phyloP scores from a whole-genome alignment of 306 rosid species.

The Medicago lupulina region DNA sequence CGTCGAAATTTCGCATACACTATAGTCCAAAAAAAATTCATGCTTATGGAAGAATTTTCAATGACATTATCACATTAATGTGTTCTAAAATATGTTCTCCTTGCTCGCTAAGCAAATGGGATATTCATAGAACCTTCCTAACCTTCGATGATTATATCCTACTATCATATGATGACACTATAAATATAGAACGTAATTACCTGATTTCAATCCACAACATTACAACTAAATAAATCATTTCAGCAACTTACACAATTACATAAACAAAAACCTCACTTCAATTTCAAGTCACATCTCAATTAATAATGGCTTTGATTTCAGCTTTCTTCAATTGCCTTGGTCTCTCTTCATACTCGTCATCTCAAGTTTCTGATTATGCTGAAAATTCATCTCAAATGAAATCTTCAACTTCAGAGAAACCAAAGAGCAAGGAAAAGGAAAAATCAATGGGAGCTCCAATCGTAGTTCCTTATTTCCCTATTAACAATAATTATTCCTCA shows the following conservation, averaged over 20 bases:
- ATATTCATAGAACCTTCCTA: background rate
- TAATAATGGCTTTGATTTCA: conserved; percentile 16
- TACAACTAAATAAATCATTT: background rate
- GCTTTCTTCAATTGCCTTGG: conserved; percentile 26
- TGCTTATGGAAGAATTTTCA: conserved; percentile 2
- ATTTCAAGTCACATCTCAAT: background rate
- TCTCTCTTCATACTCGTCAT: conserved; percentile 5
- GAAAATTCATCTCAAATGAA: conserved; percentile 16
- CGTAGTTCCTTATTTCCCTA: conserved; percentile 35
- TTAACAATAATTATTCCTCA: conserved; percentile 16
- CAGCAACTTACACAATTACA: background rate
- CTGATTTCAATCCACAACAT: background rate
- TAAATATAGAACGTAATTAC: background rate
- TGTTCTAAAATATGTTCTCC: background rate
- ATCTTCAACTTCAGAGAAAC: conserved; percentile 21
- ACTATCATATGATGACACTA: background rate
- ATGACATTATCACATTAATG: background rate
- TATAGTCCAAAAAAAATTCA: too few relatives aligned
- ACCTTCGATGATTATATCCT: background rate
- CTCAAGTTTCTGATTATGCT: conserved; percentile 27
- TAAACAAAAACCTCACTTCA: background rate
- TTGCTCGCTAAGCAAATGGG: background rate
- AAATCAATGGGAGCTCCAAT: conserved; percentile 39
- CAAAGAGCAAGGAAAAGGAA: conserved; percentile 34
- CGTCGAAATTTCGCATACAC: too few relatives aligned